Conservation (phyloP, 495 filamentous ascomycete genomes). For the Neurospora discreta region DNA sequence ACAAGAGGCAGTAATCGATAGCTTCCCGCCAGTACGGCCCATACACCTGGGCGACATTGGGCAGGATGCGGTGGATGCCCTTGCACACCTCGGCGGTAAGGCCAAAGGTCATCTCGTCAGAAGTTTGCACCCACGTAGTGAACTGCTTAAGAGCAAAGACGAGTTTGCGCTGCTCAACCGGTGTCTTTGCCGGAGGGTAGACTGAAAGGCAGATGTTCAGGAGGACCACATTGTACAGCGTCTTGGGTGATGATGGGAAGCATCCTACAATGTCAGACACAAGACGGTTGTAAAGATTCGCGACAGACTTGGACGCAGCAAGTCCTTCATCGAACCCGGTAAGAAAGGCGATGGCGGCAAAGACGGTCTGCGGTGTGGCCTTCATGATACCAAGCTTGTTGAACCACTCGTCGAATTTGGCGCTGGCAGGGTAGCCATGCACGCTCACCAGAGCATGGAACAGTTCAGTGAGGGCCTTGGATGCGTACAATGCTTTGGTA, state of each 20-base stretch:
- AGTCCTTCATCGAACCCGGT: conserved; percentile 40
- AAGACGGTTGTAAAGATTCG: conserved; percentile 41
- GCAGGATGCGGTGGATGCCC: conserved; percentile 52
- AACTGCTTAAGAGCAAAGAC: conserved; percentile 77
- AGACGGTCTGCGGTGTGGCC: conserved; percentile 28
- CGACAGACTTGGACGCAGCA: conserved; percentile 28
- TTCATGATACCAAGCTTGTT: conserved; percentile 26
- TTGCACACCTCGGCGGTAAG: conserved; percentile 53
- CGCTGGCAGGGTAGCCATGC: conserved; percentile 21
- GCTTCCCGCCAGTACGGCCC: conserved; percentile 72
- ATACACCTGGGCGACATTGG: conserved; percentile 63
- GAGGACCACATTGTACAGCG: conserved; percentile 29
- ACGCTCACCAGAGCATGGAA: conserved; percentile 25
- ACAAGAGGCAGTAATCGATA: conserved; percentile 43
- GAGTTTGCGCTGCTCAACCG: conserved; percentile 65
- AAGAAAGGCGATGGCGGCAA: conserved; percentile 41
- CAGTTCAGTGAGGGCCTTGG: conserved; percentile 33
- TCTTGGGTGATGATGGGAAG: conserved; percentile 23
- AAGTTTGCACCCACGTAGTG: conserved; percentile 51
- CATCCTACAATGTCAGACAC: conserved; percentile 42
- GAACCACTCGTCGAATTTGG: conserved; percentile 33
- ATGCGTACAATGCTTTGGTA: conserved; percentile 35
- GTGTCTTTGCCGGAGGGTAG: conserved; percentile 32
- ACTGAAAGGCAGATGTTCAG: conserved; percentile 33
- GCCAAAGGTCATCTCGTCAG: conserved; percentile 34